Base-by-base conservation (phyloP, 2,329 filamentous ascomycete genomes). In the Microcyclospora tardicrescens region DNA sequence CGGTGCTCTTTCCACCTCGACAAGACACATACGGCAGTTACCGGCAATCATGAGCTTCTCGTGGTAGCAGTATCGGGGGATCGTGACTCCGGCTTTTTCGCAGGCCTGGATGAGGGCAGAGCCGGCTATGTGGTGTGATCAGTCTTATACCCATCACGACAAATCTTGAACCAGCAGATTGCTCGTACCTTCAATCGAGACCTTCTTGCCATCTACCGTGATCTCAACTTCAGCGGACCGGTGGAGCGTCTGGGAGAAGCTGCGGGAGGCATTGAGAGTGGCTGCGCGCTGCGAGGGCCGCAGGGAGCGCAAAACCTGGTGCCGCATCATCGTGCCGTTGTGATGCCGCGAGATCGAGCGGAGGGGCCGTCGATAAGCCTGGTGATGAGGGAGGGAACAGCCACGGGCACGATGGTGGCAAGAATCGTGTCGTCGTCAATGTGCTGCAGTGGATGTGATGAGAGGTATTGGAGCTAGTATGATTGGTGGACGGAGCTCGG, bases 31-130 rank as follows among this genome's bases (percentile, higher is more conserved):
- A 70, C 91, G 86, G 68, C 91, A 98, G 68, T 96, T 98, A 66
- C 91, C 91, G 58, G 91, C 91, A 73, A 98, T 94, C 81, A 93
- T 86, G 53, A 98, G 75, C 69, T 98, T 96, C 82, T 96, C 89
- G 75, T 95, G 89, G 67, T 96, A 96, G 69, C 89, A 96, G 67
- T 94, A 95, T 84, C 87, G 86, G 53, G 89, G 89, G 58, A 96
- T 73, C 46, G 82, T 91, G 50, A 73, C 75, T 59, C 91, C 91
- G 49, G 89, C 91, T 71, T 98, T 95, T 69, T 98, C 91, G 71
- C 91, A 98, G 60, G 91, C 91, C 71, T 98, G 91, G 62, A 98
- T 98, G 57, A 98, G 75, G 59, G 91, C 89, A 55, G 91, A 91
- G 51, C 89, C 89, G 66, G 89, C 89, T 94, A 62, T 63, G 56